Evolutionary conservation across 2,329 filamentous ascomycete species (phyloP).

Genomic region (Calonectria hongkongensis): DNA sequence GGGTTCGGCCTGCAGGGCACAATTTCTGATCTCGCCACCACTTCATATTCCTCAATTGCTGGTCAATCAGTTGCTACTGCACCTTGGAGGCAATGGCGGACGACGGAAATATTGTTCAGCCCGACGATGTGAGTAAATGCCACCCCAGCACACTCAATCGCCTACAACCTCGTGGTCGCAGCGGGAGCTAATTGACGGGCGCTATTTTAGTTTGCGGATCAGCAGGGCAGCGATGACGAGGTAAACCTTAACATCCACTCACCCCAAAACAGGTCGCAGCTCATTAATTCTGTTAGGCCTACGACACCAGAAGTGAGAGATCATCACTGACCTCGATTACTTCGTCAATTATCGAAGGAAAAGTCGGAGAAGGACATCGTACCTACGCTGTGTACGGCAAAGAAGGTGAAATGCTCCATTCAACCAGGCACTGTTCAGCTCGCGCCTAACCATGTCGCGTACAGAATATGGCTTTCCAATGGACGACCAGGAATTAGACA

Average conservation of each 20-base stretch:
- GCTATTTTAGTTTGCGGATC: conserved; percentile 2
- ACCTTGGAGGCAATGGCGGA: background rate
- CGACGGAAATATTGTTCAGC: background rate
- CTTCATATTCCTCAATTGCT: background rate
- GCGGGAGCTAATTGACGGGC: background rate
- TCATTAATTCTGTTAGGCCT: background rate
- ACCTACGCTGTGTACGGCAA: conserved; percentile 9
- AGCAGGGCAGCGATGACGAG: background rate
- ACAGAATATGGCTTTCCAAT: conserved; percentile 7
- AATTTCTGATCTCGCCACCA: too few relatives aligned
- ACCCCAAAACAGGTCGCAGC: background rate
- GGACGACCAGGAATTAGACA: background rate
- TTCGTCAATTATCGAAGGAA: background rate
- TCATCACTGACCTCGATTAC: background rate
- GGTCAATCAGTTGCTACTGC: background rate
- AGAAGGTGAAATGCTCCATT: background rate
- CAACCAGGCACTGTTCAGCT: background rate
- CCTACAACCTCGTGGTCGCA: background rate
- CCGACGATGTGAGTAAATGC: background rate
- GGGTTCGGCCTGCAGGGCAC: too few relatives aligned
- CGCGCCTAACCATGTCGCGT: background rate
- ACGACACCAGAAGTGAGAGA: background rate
- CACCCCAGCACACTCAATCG: background rate
- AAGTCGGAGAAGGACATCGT: background rate
- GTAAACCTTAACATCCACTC: background rate